Evolutionary conservation across 305 asterid species (phyloP), one percentile per base, ranked within the genome.

Genomic region (Solanum chacoense): DNA sequence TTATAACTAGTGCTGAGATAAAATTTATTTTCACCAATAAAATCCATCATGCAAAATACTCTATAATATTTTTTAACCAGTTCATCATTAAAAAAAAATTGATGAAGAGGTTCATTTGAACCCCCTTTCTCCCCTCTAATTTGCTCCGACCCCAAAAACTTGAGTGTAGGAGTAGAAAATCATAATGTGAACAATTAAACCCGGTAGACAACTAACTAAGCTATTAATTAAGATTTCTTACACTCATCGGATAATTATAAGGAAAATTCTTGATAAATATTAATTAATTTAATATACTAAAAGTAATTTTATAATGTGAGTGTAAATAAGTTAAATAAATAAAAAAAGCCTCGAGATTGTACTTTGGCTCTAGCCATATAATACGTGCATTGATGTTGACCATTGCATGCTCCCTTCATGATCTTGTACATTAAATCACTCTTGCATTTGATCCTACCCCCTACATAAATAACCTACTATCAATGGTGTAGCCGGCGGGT

Each of bases 331-430:
- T 74, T 18, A 74, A 32, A 32, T 35, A 36, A 24, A 67, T 31
- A 65, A 67, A 80, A 16, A 18, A 80, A 16, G 31, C 91, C 90
- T 90, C 63, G 89, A 87, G 90, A 90, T 85, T 89, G 90, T 88
- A 88, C 83, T 18, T 84, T 90, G 86, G 88, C 35, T 81, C 84
- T 76, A 75, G 42, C 80, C 59, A 75, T 77, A 36, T 36, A 22
- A 76, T 85, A 37, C 85, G 69, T 89, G 87, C 91, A 91, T n/a
- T 91, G 89, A 91, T 92, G 90, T 42, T 88, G 91, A 90, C 93
- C 92, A 67, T n/a, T 55, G 81, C 76, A 50, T 87, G 84, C 71
- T 18, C 55, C 14, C 32, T 55, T 55, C 36, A 37, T 32, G 45
- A 31, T 18, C 32, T 22, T 50, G 3, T 31, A 32, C 22, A 81